phyloP scores from a whole-genome alignment of 2,329 filamentous ascomycete genomes.

The Calonectria pteridis region DNA sequence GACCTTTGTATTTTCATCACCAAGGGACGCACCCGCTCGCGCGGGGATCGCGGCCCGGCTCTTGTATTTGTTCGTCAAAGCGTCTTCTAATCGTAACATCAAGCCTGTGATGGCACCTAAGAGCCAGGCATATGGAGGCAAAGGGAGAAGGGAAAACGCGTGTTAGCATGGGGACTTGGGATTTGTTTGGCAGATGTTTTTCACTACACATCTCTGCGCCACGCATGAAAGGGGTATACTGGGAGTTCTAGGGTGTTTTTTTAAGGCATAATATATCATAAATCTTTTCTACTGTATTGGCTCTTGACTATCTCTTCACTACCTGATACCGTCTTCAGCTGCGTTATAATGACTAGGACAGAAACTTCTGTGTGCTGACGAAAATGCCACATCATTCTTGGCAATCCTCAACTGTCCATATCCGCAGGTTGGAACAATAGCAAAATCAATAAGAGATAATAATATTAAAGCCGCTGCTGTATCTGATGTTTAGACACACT shows the following conservation, averaged over 20 bases:
- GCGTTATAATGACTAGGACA: neutral
- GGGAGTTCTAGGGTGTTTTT: slow-evolving; percentile 28
- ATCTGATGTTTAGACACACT: neutral
- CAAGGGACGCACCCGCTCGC: neutral
- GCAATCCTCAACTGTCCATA: neutral
- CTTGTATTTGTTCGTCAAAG: slow-evolving; percentile 28
- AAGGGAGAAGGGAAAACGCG: slow-evolving; percentile 15
- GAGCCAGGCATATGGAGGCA: slow-evolving; percentile 1
- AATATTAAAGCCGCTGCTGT: slow-evolving; percentile 1
- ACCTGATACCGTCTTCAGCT: neutral
- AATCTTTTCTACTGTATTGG: slow-evolving; percentile 12
- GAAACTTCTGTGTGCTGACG: neutral
- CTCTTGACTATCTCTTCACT: neutral
- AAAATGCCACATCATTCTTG: neutral
- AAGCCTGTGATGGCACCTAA: slow-evolving; percentile 8
- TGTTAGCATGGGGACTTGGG: slow-evolving; percentile 5
- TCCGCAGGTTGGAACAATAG: neutral
- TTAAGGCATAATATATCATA: slow-evolving; percentile 21
- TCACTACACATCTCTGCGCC: slow-evolving; percentile 15
- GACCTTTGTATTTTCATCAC: neutral
- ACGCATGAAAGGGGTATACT: slow-evolving; percentile 11
- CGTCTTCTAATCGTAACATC: slow-evolving; percentile 19
- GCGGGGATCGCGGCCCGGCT: neutral
- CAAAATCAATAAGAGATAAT: neutral
- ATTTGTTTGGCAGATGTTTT: slow-evolving; percentile 15